Percentiles rank a stretch among this genome's conserved stretches.
These are phyloP conservation scores for Cyberlindnera amylophila DNA, from an alignment of 805 yeast genomes.

Conservation along the genomic window DNA sequence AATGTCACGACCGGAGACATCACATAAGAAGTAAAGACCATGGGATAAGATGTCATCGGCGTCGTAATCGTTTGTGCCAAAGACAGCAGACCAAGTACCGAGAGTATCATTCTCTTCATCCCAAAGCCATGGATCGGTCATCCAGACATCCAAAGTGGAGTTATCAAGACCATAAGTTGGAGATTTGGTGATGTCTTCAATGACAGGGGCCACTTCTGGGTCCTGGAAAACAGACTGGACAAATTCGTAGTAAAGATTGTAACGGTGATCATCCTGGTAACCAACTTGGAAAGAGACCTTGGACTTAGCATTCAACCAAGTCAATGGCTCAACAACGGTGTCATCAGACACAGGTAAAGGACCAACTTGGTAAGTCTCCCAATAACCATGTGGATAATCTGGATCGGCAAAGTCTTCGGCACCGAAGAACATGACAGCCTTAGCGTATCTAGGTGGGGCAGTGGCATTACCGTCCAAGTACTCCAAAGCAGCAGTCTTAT, in stretches of 20 bases:
- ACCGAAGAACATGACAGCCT: conserved; percentile 25
- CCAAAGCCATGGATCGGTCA: conserved; percentile 23
- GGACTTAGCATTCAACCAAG: conserved; percentile 21
- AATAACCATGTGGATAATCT: conserved; percentile 25
- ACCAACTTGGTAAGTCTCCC: conserved; percentile 26
- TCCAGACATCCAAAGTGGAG: conserved; percentile 24
- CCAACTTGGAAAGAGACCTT: conserved; percentile 20
- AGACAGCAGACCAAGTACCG: conserved; percentile 21
- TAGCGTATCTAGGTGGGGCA: conserved; percentile 23
- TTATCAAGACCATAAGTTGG: conserved; percentile 21
- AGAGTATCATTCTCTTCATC: conserved; percentile 19
- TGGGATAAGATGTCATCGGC: conserved; percentile 25
- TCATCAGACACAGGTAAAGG: conserved; percentile 18
- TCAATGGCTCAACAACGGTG: conserved; percentile 13
- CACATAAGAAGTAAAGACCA: conserved; percentile 22
- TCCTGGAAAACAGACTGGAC: conserved; percentile 11
- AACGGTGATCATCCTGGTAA: conserved; percentile 21
- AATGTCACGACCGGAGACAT: conserved; percentile 25
- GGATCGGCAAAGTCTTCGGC: conserved; percentile 21
- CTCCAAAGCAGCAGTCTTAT: conserved; percentile 26
- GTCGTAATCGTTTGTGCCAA: conserved; percentile 20
- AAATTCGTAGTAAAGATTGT: conserved; percentile 8
- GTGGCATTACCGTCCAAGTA: conserved; percentile 23
- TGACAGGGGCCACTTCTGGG: conserved; percentile 9
- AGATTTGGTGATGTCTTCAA: conserved; percentile 19